Evolutionary conservation across 2,329 filamentous ascomycete species (phyloP), one percentile per base, ranked within the genome.

Genomic region (Paecilomyces dactylethromorphus): DNA sequence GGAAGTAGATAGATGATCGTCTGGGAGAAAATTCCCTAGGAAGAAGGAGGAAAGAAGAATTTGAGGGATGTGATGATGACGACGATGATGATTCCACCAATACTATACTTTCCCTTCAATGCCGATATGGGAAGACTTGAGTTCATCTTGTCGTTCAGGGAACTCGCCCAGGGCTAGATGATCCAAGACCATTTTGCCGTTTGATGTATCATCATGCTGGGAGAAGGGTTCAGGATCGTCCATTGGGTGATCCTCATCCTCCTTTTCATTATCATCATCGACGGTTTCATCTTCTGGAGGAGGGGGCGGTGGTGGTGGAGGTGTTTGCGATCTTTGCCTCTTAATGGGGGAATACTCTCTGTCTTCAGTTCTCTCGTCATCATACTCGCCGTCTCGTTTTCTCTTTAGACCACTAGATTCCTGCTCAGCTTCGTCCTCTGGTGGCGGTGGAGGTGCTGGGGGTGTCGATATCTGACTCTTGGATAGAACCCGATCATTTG

Each of bases 401-500:
- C 60, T 57, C 53, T 61, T 65, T n/a, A 32, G 57, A 53, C 64
- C 64, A n/a, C 15, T 8, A 18, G 4, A 3, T 29, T 59, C 61
- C n/a, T 61, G 62, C 12, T 59, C 61, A 11, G 59, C 62, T 22
- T 53, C 49, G 7, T 18, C 56, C n/a, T 60, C 55, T 21, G 64
- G 64, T 6, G 67, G 69, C 5, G 69, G 69, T 11, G 74, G 74
- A 1, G 74, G 72, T 15, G 72, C 69, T 1, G 71, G 69, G 1
- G 71, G 72, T 7, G 71, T 68, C 7, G 74, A 73, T 22, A 73
- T 74, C 39, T 26, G 68, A 71, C 29, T 81, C 71, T 10, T 35
- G 32, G 11, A 10, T 12, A 3, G 8, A 35, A 13, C 3, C 32
- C 32, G 32, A 13, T 13, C 32, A 35, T 35, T 35, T 12, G 32